phyloP scores from a whole-genome alignment of 176 grass and related monocot genomes.

The Stipa capillata region DNA sequence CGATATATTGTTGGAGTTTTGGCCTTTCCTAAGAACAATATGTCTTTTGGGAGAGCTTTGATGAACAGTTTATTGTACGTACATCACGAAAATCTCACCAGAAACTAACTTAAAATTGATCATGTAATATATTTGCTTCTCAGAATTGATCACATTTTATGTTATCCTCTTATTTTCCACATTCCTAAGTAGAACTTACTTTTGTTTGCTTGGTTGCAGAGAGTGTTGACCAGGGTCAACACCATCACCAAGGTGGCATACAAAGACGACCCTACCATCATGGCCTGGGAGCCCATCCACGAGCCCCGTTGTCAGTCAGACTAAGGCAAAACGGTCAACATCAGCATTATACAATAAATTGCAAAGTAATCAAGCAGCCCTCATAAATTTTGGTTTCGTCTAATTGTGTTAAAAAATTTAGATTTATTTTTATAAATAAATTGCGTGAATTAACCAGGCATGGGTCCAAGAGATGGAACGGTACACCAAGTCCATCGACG shows the following conservation, averaged over 20 bases:
- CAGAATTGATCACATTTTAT: too few species aligned
- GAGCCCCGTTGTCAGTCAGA: constrained; percentile 53
- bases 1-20: too few species aligned
- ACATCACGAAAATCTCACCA: not conserved
- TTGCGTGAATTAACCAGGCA: not conserved
- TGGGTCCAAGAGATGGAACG: constrained; percentile 50
- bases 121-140: too few species aligned
- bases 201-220: constrained; percentile 9
- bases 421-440: too few species aligned
- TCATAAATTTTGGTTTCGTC: too few species aligned
- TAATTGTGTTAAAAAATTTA: too few species aligned
- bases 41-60: too few species aligned
- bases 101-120: not conserved
- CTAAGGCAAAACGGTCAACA: constrained; percentile 31
- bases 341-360: too few species aligned
- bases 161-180: too few species aligned
- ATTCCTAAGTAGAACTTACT: too few species aligned
- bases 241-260: constrained; percentile 30
- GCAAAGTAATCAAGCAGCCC: too few species aligned
- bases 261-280: constrained; percentile 47
- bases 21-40: not conserved
- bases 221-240: constrained; percentile 38
- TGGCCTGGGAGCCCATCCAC: constrained; percentile 54
- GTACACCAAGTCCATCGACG: constrained; percentile 35
- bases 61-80: not conserved